Conservation (phyloP, 169 alveolate genomes). For the Plasmodium ovale region DNA sequence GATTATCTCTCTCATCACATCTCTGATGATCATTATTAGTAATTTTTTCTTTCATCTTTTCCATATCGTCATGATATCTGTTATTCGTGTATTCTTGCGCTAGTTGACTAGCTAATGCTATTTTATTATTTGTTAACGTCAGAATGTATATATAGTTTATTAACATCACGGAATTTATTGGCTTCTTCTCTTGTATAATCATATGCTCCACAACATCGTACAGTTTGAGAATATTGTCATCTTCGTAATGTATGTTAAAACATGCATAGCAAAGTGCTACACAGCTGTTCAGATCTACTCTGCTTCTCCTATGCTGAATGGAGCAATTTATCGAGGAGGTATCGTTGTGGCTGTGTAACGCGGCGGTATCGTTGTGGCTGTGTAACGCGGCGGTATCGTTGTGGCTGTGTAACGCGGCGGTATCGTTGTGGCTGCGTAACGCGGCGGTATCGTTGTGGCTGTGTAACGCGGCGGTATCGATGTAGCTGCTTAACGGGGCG, state of each 20-base stretch:
- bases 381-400: neutral
- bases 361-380: neutral
- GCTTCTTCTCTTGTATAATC: constrained; percentile 45
- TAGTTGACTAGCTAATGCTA: constrained; percentile 1
- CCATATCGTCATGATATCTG: constrained; percentile 41
- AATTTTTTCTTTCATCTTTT: neutral
- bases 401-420: neutral
- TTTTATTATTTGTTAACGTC: constrained; percentile 57
- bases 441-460: neutral
- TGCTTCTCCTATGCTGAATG: neutral
- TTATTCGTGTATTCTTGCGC: constrained; percentile 50
- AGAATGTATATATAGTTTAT: constrained; percentile 46
- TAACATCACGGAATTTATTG: constrained; percentile 53
- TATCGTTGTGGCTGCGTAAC: neutral
- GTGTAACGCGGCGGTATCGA: neutral
- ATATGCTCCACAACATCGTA: constrained; percentile 67
- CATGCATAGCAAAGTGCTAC: constrained; percentile 67
- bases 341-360: neutral
- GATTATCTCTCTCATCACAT: neutral
- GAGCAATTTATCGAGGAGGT: neutral
- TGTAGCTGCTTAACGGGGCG: neutral
- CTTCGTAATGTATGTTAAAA: constrained; percentile 70
- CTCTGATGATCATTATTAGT: neutral
- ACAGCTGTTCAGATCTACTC: constrained; percentile 56
- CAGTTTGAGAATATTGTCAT: constrained; percentile 48